Evolutionary conservation across 2,329 filamentous ascomycete genomes (phyloP).

Genomic region (Claviceps paspali): DNA sequence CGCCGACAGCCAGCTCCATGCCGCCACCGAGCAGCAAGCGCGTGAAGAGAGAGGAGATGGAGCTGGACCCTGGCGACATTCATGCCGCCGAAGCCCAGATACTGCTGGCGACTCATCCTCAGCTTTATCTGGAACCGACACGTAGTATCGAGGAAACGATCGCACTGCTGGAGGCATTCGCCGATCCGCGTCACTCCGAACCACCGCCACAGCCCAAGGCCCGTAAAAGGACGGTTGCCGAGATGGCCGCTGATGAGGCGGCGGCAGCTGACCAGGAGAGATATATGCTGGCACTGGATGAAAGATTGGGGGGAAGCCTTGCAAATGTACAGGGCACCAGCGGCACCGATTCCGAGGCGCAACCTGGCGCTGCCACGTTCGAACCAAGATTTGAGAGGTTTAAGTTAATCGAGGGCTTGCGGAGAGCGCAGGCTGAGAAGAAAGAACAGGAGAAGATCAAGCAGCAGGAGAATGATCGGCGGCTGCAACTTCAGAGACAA

Average conservation of each 20-base stretch:
- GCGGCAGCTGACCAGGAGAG: constrained; percentile 77
- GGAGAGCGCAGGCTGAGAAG: constrained; percentile 59
- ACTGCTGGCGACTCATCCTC: constrained; percentile 55
- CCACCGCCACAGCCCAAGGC: constrained; percentile 72
- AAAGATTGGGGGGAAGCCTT: constrained; percentile 51
- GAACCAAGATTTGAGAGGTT: constrained; percentile 82
- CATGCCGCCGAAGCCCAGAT: constrained; percentile 64
- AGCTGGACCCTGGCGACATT: constrained; percentile 60
- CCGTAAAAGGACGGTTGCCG: constrained; percentile 83
- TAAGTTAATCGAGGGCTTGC: constrained; percentile 79
- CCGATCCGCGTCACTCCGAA: constrained; percentile 63
- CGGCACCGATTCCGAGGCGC: constrained; percentile 55
- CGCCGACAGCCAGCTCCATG: constrained; percentile 44
- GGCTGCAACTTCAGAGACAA: constrained; percentile 30
- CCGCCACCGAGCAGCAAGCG: constrained; percentile 51
- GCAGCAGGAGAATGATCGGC: constrained; percentile 43
- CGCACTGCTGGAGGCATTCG: constrained; percentile 52
- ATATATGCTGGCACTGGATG: constrained; percentile 86
- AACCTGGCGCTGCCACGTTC: constrained; percentile 56
- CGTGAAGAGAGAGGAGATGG: constrained; percentile 55
- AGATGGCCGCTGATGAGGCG: constrained; percentile 90
- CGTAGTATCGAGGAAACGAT: constrained; percentile 54
- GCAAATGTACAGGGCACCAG: constrained; percentile 40
- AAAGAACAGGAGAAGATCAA: constrained; percentile 61
- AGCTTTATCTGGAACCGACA: constrained; percentile 65